Conservation (phyloP, 2,329 filamentous ascomycete genomes). For the Emmonsiellopsis sp. region DNA sequence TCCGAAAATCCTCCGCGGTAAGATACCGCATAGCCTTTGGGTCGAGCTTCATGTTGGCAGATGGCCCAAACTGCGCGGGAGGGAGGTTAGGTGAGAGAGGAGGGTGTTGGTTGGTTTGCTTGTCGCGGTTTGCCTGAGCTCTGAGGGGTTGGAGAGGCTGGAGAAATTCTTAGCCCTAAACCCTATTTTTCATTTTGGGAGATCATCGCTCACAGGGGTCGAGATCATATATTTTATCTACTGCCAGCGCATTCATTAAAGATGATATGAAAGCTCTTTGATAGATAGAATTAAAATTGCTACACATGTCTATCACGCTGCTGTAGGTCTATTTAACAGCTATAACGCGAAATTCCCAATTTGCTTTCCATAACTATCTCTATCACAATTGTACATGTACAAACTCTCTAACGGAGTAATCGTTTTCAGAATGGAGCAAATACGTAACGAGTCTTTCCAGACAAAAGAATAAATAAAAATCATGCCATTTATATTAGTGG, state of each 20-base stretch:
- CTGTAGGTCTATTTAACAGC: no score
- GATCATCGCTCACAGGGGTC: not conserved
- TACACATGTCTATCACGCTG: no score
- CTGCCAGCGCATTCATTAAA: no score
- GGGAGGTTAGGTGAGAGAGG: not conserved
- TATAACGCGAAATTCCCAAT: no score
- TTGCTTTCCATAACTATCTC: no score
- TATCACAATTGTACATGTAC: no score
- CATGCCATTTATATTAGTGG: not conserved
- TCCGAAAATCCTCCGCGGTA: constrained; percentile 85
- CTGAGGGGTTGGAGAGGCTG: not conserved
- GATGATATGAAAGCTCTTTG: no score
- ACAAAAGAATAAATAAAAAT: not conserved
- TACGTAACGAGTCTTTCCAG: not conserved
- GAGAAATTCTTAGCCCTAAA: constrained; percentile 28
- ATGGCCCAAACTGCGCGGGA: not conserved
- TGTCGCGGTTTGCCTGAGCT: not conserved
- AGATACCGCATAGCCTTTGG: constrained; percentile 90
- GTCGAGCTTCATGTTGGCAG: constrained; percentile 77
- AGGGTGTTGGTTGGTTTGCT: not conserved
- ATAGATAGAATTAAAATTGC: no score
- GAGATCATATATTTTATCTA: no score
- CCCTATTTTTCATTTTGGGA: constrained; percentile 27
- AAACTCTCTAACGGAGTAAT: no score
- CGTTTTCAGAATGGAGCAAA: no score